Conservation (phyloP, 768 basidiomycete species). For the Clitopilus passeckerianus region DNA sequence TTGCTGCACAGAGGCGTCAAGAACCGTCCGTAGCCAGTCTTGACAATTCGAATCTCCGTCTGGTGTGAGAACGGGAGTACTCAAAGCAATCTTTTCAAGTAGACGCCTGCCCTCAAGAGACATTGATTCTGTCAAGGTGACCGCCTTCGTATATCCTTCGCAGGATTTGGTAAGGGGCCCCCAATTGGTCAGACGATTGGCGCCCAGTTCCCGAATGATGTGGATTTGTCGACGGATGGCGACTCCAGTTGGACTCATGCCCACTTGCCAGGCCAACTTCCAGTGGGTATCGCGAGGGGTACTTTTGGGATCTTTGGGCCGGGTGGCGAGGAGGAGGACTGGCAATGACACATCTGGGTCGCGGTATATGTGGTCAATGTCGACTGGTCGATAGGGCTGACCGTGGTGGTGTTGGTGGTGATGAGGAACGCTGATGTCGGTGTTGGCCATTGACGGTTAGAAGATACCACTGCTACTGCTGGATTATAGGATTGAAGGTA, state of each 20-base stretch:
- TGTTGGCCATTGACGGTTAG: neutral
- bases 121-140: slow-evolving; percentile 8
- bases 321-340: slow-evolving; percentile 10
- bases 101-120: slow-evolving; percentile 8
- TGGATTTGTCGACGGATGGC: slow-evolving; percentile 14
- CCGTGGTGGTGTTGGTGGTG: slow-evolving; percentile 2
- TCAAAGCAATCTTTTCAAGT: slow-evolving; percentile 16
- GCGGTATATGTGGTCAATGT: slow-evolving; percentile 13
- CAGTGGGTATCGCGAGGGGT: slow-evolving; percentile 13
- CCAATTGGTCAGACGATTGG: slow-evolving; percentile 21
- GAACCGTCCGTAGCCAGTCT: slow-evolving; percentile 20
- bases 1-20: slow-evolving; percentile 7
- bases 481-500: neutral
- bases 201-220: slow-evolving; percentile 13
- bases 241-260: slow-evolving; percentile 6
- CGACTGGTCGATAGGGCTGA: slow-evolving; percentile 4
- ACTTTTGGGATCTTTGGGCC: slow-evolving; percentile 2
- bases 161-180: slow-evolving; percentile 17
- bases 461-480: neutral
- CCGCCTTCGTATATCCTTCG: slow-evolving; percentile 2
- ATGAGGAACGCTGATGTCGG: slow-evolving; percentile 4
- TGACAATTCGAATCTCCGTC: slow-evolving; percentile 25
- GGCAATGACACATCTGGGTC: slow-evolving; percentile 9
- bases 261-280: slow-evolving; percentile 17
- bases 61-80: slow-evolving; percentile 14